Evolutionary conservation across 768 basidiomycete species (phyloP).

Genomic region (Tricholoma furcatifolium): DNA sequence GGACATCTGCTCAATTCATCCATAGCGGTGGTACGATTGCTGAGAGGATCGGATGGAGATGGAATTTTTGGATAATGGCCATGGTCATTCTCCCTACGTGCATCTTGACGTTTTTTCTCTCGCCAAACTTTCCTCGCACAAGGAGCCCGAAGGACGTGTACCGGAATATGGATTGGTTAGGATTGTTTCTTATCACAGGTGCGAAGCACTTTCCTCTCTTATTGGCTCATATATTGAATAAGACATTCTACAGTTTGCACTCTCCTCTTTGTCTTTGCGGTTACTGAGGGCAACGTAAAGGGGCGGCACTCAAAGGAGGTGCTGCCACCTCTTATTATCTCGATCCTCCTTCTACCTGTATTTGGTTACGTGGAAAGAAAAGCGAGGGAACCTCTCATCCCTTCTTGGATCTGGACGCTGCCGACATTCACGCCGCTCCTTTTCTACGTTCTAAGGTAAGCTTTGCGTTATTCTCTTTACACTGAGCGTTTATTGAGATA

Average conservation of each 20-base stretch:
- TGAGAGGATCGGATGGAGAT: conserved; percentile 36
- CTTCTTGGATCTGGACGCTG: conserved; percentile 41
- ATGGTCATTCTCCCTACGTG: conserved; percentile 34
- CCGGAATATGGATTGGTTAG: conserved; percentile 11
- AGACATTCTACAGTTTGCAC: conserved; percentile 18
- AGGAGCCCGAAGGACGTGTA: conserved; percentile 21
- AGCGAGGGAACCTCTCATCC: conserved; percentile 26
- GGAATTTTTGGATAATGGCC: conserved; percentile 48
- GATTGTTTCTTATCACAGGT: conserved; percentile 25
- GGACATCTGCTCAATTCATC: conserved; percentile 9
- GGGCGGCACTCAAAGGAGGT: conserved; percentile 46
- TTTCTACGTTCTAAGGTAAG: conserved; percentile 10
- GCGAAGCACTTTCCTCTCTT: conserved; percentile 15
- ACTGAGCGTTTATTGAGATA: conserved; percentile 4
- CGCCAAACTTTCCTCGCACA: conserved; percentile 10
- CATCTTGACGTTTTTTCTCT: conserved; percentile 26
- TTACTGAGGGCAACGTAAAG: conserved; percentile 40
- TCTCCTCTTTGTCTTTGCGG: conserved; percentile 34
- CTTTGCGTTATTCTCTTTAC: neutral
- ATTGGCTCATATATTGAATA: neutral
- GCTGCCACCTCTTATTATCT: conserved; percentile 41
- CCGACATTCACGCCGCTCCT: conserved; percentile 37
- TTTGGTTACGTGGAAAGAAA: conserved; percentile 31
- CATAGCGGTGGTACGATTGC: conserved; percentile 41
- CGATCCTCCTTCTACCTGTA: conserved; percentile 32